A percentile compares a stretch with the other conserved stretches of the same genome.
Evolutionary conservation across 805 yeast species (phyloP).

Genomic region (Zygoascus bituminiphila): DNA sequence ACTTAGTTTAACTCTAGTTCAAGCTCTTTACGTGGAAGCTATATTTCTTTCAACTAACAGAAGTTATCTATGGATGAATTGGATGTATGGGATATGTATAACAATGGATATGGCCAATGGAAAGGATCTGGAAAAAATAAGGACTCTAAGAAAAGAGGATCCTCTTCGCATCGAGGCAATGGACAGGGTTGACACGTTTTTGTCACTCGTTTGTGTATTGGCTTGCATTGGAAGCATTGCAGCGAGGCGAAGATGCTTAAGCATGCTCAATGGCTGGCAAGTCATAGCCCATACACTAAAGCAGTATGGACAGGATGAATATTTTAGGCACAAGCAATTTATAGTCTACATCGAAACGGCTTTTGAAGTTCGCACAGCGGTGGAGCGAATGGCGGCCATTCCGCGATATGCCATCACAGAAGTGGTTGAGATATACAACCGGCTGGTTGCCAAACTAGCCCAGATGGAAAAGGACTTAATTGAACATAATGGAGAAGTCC

Average conservation of each 20-base stretch:
- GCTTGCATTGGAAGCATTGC: background rate
- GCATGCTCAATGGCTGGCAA: background rate
- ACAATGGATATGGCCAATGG: background rate
- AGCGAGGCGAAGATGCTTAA: background rate
- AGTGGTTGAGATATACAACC: background rate
- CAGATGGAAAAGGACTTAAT: background rate
- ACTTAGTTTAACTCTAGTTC: background rate
- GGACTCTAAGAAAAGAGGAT: background rate
- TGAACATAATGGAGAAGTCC: background rate
- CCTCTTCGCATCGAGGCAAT: background rate
- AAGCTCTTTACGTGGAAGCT: conserved; percentile 1
- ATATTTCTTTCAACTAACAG: background rate
- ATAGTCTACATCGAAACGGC: background rate
- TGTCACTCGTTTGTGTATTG: background rate
- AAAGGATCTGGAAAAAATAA: background rate
- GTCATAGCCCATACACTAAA: background rate
- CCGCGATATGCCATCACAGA: background rate
- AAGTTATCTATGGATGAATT: background rate
- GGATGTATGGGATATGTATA: background rate
- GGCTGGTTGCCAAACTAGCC: background rate
- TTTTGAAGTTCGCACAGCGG: background rate
- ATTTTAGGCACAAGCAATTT: background rate
- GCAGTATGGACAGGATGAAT: background rate
- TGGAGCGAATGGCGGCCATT: background rate
- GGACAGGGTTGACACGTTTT: background rate